Evolutionary conservation across 345 rosid species (phyloP).

Genomic region (rapeseed (Brassica napus)): DNA sequence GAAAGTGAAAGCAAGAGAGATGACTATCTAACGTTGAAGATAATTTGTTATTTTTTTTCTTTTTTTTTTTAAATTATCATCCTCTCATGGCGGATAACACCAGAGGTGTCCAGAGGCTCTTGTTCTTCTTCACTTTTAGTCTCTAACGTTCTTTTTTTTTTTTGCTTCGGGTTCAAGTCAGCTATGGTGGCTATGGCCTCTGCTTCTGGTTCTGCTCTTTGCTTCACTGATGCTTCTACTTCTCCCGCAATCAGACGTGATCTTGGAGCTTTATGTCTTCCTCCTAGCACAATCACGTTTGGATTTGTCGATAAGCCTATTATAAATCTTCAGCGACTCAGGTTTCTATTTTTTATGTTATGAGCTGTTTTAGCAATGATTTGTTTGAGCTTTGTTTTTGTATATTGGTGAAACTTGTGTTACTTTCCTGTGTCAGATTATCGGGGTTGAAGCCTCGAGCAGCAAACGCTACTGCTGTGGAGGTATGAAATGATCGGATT

Average conservation of each 20-base stretch:
- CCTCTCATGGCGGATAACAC: constrained; percentile 45
- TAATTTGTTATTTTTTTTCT: constrained; percentile 8
- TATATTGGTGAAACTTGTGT: background rate
- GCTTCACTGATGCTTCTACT: constrained; percentile 36
- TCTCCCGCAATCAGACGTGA: constrained; percentile 21
- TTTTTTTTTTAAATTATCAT: constrained; percentile 17
- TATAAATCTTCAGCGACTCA: constrained; percentile 17
- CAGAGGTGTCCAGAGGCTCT: constrained; percentile 25
- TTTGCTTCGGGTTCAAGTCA: constrained; percentile 24
- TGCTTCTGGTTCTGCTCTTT: constrained; percentile 41
- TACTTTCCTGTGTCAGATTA: constrained; percentile 48
- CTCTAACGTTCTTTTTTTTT: constrained; percentile 3
- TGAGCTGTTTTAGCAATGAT: no score
- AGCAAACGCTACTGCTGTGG: constrained; percentile 65
- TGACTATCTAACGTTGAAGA: constrained; percentile 46
- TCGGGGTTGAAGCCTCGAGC: constrained; percentile 53
- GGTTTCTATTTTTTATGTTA: constrained; percentile 10
- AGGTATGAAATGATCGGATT: constrained; percentile 55
- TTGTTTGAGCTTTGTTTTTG: constrained; percentile 1
- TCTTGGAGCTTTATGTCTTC: constrained; percentile 22
- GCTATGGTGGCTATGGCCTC: constrained; percentile 39
- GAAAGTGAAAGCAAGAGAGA: constrained; percentile 8
- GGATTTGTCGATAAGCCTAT: constrained; percentile 36
- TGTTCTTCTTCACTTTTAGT: constrained; percentile 16
- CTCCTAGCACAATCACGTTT: constrained; percentile 8